Evolutionary conservation across 495 filamentous ascomycete species (phyloP), one percentile per base, ranked within the genome.

Genomic region (Penicillium roqueforti): DNA sequence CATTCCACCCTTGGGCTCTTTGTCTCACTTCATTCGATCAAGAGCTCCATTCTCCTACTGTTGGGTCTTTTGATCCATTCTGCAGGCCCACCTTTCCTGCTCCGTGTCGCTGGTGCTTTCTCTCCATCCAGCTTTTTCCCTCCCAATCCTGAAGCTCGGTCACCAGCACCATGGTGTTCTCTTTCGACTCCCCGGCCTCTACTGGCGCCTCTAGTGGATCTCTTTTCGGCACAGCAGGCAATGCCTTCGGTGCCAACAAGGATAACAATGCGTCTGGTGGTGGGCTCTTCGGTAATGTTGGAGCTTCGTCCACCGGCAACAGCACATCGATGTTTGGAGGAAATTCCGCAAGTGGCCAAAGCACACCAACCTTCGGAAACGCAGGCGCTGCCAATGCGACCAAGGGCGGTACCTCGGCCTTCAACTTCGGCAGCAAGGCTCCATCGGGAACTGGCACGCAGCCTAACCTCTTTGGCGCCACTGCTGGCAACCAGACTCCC

Each of bases 221-320:
- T 32, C 53, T 76, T 5, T 80, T 80, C 53, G 74, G 76, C 6
- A 67, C 72, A 39, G 65, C 67, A 28, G 68, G 63, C 40, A 68
- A 51, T 50, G 36, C 63, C 11, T 71, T 71, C 48, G 68, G 68
- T 26, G 62, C 67, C 49, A 69, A 68, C 53, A 59, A 63, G 47
- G 67, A 57, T 47, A 61, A 6, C 32, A 50, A 66, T 25, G 60
- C 60, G 22, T 58, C 71, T n/a, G 53, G 67, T 32, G 65, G 63
- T 48, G 62, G 64, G 40, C 56, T 77, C 31, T 77, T 77, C 63
- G 75, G 75, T 48, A 77, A 75, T 63, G 66, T 70, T 63, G 73
- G 70, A 65, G 72, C 68, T 61, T 56, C 69, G 43, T 60, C 73
- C 31, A 60, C 59, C 20, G 54, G 58, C 53, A 68, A 69, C 28